Conservation (phyloP, 148 eudicot species). For the Talinum fruticosum region DNA sequence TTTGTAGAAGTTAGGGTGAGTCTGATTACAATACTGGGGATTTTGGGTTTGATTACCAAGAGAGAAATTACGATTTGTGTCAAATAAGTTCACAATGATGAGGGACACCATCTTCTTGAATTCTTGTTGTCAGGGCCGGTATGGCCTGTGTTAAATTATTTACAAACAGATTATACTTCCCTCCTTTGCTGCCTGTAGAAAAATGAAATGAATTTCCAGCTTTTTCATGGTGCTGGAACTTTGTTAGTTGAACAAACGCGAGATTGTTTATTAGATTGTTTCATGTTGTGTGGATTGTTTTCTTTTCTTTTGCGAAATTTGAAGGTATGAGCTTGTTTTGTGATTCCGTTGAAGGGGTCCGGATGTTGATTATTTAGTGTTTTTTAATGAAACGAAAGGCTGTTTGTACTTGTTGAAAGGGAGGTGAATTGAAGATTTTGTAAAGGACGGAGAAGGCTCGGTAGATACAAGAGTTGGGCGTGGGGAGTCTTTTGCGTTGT, state of each 20-base stretch:
- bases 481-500: neutral
- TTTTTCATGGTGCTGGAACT: constrained; percentile 2
- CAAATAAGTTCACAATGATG: constrained; percentile 18
- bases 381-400: too few species aligned
- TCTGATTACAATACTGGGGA: constrained; percentile 17
- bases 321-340: too few species aligned
- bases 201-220: neutral
- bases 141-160: constrained; percentile 9
- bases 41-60: constrained; percentile 16
- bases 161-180: constrained; percentile 2
- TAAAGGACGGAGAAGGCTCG: too few species aligned
- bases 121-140: constrained; percentile 14
- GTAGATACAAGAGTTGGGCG: too few species aligned
- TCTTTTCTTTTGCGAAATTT: neutral
- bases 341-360: too few species aligned
- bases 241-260: neutral
- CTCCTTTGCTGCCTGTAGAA: neutral
- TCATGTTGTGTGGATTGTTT: neutral
- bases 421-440: too few species aligned
- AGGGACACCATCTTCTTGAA: neutral
- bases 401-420: too few species aligned
- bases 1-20: constrained; percentile 17
- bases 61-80: constrained; percentile 17
- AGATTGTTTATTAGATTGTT: neutral
- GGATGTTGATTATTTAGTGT: too few species aligned